Evolutionary conservation across 2,329 filamentous ascomycete genomes (phyloP), one percentile per base, ranked within the genome.

Genomic region (Thelonectria rubi): DNA sequence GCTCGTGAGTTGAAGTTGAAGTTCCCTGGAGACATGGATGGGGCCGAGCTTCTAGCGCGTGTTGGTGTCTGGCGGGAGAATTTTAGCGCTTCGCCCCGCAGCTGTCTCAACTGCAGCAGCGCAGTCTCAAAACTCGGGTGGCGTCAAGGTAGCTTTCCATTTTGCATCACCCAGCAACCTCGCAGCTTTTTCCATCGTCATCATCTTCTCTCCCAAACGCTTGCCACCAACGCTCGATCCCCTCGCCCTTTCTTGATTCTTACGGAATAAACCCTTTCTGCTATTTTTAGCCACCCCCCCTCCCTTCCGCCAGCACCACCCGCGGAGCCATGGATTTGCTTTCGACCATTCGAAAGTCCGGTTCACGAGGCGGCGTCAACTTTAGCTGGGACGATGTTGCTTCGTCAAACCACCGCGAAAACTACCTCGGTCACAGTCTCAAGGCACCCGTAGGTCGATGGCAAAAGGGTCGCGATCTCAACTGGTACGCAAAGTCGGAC

Each of bases 361-460:
- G 97, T 76, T 95, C 93, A 71, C 90, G 95, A 68, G 95, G 95
- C 73, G 95, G 95, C 74, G 91, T 91, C 78, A 93, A 97, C 77
- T 99, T 99, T 82, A 94, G 90, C 79, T 98, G 95, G 95, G 91
- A 94, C 67, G 93, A 97, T 69, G 94, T 99, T 74, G 90, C 94
- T 75, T 88, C 84, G 67, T 96, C 93, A 51, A 81, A 86, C 20
- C 94, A 97, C 73, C 93, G 95, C 77, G 94, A 99, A 78, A 97
- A 89, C 72, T 90, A 88, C 76, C 90, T 97, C 8, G 94, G 94
- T 54, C 94, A 97, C 80, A 95, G 91, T 61, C 80, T 97, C 60
- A 97, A 94, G 83, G 94, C 94, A 0, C 92, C 94, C 0, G 93
- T 97, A 3, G 94, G 94, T 8, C 90, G 94, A 67, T 97, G 94